Evolutionary conservation across 805 yeast genomes (phyloP), one percentile per base, ranked within the genome.

Genomic region (Lipomyces spencermartinsiae): DNA sequence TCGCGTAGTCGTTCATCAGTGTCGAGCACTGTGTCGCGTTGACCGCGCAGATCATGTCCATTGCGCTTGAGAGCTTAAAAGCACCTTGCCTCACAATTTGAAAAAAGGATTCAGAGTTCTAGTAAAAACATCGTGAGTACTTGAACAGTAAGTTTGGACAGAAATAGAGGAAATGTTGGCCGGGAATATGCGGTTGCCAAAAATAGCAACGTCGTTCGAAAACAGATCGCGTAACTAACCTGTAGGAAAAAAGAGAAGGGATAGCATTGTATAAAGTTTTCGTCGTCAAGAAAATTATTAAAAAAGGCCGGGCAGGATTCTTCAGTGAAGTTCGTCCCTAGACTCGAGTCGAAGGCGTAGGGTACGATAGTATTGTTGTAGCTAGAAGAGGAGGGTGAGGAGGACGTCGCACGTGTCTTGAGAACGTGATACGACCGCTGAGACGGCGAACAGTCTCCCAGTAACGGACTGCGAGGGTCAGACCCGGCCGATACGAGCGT

Each of bases 201-300:
- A 29, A 43, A 35, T 12, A 46, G 53, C 22, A 43, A 43, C 22
- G n/a, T 5, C 10, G 6, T 16, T 3, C 5, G 22, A 43, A 43
- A 22, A 34, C 39, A 59, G 19, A 19, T 46, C 34, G 22, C 34
- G 22, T 19, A 33, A 61, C 64, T 14, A 16, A 66, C 72, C 63
- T 71, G 73, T 10, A 76, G 72, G 57, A 68, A 75, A 62, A 76
- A 76, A 16, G 78, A 76, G 69, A 76, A 69, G 14, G 79, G 79
- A 39, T 68, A 73, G 68, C 79, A 76, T 19, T 69, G 56, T 25
- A 70, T 64, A 59, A 76, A 76, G 22, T 65, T 58, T 51, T 64
- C 64, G 62, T 76, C 72, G 33, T 58, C 54, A 8, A 76, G 71
- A 62, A 76, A 75, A 19, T 25, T 19, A 29, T 69, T 53, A 69